Conservation (phyloP, 2,329 filamentous ascomycete genomes). For the Davidsoniella eucalypti region DNA sequence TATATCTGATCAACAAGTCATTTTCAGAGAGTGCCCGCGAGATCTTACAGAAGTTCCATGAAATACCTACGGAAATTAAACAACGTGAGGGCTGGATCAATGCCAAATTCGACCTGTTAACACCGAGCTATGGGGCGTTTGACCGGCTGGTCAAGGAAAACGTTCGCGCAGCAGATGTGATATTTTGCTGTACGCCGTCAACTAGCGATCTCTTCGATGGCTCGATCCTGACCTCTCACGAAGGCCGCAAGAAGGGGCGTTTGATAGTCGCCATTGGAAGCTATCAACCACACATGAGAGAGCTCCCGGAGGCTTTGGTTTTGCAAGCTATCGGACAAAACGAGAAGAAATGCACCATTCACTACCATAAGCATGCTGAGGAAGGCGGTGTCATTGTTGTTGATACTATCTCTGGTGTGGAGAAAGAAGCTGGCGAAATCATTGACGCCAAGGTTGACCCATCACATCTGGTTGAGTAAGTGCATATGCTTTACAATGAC, state of each 20-base stretch:
- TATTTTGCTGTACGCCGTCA: conserved; percentile 80
- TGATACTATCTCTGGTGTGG: conserved; percentile 60
- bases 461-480: conserved; percentile 63
- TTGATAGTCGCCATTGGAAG: conserved; percentile 59
- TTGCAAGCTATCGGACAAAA: conserved; percentile 39
- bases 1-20: conserved; percentile 69
- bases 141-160: conserved; percentile 51
- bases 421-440: conserved; percentile 76
- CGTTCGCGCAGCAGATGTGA: conserved; percentile 56
- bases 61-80: conserved; percentile 28
- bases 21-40: conserved; percentile 41
- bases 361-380: conserved; percentile 49
- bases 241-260: conserved; percentile 52
- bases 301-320: conserved; percentile 64
- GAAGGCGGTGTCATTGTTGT: conserved; percentile 54
- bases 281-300: conserved; percentile 57
- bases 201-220: conserved; percentile 58
- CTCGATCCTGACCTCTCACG: conserved; percentile 52
- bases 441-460: conserved; percentile 59
- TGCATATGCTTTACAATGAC: conserved; percentile 10
- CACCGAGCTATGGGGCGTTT: conserved; percentile 53
- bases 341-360: conserved; percentile 27
- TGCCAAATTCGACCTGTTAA: conserved; percentile 52
- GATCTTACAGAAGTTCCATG: conserved; percentile 32
- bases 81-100: conserved; percentile 43